Percentiles rank a stretch among this genome's conserved stretches.
These are phyloP conservation scores for Entophlyctis luteolus DNA, from an alignment of 192 early-diverging fungal species.

Conservation along the genomic window DNA sequence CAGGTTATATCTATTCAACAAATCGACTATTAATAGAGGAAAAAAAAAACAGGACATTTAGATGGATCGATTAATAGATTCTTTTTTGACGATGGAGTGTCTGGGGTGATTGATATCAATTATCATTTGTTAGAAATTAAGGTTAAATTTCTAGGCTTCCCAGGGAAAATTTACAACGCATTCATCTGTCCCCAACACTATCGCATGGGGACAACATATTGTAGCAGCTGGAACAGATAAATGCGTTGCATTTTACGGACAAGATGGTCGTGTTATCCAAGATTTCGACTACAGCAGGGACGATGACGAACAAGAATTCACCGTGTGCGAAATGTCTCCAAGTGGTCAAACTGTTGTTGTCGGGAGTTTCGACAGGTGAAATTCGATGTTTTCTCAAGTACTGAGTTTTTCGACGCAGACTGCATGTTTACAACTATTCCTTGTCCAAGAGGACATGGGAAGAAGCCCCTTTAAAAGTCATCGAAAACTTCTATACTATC, in stretches of 20 bases:
- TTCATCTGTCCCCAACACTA: slow-evolving; percentile 44
- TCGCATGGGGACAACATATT: slow-evolving; percentile 57
- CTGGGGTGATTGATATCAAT: slow-evolving; percentile 36
- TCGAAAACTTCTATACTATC: slow-evolving; percentile 62
- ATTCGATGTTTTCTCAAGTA: neutral
- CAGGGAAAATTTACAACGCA: slow-evolving; percentile 60
- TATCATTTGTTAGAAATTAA: neutral
- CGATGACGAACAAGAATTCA: slow-evolving; percentile 56
- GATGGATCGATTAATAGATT: slow-evolving; percentile 61
- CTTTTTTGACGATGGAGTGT: slow-evolving; percentile 63
- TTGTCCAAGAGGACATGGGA: slow-evolving; percentile 46
- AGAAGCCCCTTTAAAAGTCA: slow-evolving; percentile 52
- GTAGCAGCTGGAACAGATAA: slow-evolving; percentile 52
- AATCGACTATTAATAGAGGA: neutral
- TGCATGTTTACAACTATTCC: slow-evolving; percentile 57
- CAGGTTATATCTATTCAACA: slow-evolving; percentile 10
- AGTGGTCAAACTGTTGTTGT: slow-evolving; percentile 57
- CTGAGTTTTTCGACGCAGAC: too few species aligned
- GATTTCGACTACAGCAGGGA: slow-evolving; percentile 59
- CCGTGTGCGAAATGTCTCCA: slow-evolving; percentile 48
- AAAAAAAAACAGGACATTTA: slow-evolving; percentile 45
- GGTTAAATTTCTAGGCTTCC: neutral
- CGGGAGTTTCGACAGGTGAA: slow-evolving; percentile 50
- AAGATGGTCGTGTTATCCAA: slow-evolving; percentile 42
- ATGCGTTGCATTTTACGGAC: slow-evolving; percentile 53